Percentiles rank a stretch among this genome's conserved stretches.
Conservation (phyloP, 768 basidiomycete species). For the Chalciporus piperatus region DNA sequence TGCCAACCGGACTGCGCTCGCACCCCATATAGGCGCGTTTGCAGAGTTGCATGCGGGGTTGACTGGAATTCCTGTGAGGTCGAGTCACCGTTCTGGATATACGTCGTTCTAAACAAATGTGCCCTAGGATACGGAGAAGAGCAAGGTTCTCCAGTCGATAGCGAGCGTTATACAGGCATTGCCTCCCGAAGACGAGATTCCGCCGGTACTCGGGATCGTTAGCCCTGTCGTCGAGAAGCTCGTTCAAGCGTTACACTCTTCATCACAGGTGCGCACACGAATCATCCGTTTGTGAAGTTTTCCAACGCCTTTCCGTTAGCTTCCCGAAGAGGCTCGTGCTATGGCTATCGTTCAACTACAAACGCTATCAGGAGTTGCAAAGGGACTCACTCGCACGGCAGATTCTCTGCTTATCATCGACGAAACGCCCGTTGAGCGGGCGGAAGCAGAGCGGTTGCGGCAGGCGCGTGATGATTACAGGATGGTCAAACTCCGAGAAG, state of each 20-base stretch:
- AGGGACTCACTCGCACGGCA: constrained; percentile 75
- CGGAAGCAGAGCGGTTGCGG: constrained; percentile 54
- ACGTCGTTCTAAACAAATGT: too few species aligned
- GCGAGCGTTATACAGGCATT: constrained; percentile 92
- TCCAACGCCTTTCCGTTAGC: constrained; percentile 43
- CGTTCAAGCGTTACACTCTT: constrained; percentile 54
- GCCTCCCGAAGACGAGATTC: constrained; percentile 72
- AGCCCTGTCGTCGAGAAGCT: constrained; percentile 72
- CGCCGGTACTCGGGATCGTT: constrained; percentile 76
- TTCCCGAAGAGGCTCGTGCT: constrained; percentile 68
- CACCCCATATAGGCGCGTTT: constrained; percentile 82
- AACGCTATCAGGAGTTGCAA: constrained; percentile 80
- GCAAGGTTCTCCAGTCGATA: constrained; percentile 89
- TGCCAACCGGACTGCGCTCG: constrained; percentile 80
- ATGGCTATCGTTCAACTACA: constrained; percentile 72
- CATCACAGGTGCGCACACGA: constrained; percentile 45
- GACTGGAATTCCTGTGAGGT: constrained; percentile 66
- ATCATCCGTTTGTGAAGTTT: neutral
- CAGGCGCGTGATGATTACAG: constrained; percentile 62
- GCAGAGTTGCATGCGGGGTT: constrained; percentile 79
- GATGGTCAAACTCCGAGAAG: constrained; percentile 62
- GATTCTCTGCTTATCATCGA: constrained; percentile 66
- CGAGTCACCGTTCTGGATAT: neutral
- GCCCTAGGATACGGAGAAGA: constrained; percentile 74
- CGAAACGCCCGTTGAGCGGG: constrained; percentile 48